phyloP scores from a whole-genome alignment of 2,329 filamentous ascomycete genomes.

The Graphilbum ipis-grandicollis region DNA sequence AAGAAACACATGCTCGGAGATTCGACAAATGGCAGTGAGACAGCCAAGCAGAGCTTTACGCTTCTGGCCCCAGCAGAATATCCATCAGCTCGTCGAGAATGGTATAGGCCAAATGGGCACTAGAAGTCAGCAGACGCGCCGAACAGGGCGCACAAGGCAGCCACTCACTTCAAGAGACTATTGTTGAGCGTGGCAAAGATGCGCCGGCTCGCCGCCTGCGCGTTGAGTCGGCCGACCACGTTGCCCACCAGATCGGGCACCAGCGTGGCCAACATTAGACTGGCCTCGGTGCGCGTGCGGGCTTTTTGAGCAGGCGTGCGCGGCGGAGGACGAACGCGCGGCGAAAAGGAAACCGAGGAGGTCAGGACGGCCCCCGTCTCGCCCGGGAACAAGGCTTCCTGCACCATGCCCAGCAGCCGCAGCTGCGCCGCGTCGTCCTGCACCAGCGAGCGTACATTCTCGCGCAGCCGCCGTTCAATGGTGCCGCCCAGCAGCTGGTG shows the following conservation, averaged over 20 bases:
- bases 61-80: conserved; percentile 46
- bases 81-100: conserved; percentile 54
- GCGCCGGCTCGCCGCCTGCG: conserved; percentile 73
- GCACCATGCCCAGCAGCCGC: conserved; percentile 56
- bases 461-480: conserved; percentile 86
- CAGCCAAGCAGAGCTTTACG: too few relatives aligned
- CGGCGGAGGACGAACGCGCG: conserved; percentile 18
- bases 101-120: conserved; percentile 52
- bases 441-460: conserved; percentile 56
- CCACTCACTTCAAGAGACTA: conserved; percentile 63
- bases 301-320: conserved; percentile 58
- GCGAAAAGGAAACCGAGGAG: background rate
- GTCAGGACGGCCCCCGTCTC: conserved; percentile 22
- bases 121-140: conserved; percentile 19
- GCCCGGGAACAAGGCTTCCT: conserved; percentile 50
- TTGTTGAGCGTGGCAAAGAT: conserved; percentile 90
- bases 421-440: conserved; percentile 72
- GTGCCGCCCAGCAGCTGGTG: conserved; percentile 92
- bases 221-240: conserved; percentile 85
- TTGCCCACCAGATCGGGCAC: conserved; percentile 82
- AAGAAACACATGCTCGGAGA: too few relatives aligned
- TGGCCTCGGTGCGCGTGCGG: conserved; percentile 71
- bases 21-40: too few relatives aligned
- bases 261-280: conserved; percentile 72
- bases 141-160: too few relatives aligned